Percentiles rank a stretch among this genome's conserved stretches.
Conservation (phyloP, 2,329 filamentous ascomycete genomes). For the Verticillium longisporum region DNA sequence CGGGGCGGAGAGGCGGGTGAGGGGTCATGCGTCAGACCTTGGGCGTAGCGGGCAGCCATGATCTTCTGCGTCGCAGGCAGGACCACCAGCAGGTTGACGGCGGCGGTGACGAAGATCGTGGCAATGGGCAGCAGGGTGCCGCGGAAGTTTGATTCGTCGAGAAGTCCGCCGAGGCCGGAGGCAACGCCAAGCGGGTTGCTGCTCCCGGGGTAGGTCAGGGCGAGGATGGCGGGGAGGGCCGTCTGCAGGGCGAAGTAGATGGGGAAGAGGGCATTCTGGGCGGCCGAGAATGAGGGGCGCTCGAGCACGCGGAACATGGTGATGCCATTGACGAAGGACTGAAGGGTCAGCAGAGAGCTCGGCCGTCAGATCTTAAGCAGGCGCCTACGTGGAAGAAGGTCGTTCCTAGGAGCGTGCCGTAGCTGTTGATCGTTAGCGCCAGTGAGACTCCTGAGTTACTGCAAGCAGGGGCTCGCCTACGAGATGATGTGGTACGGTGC, state of each 20-base stretch:
- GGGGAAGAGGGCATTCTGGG: constrained; percentile 78
- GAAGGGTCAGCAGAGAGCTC: constrained; percentile 1
- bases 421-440: constrained; percentile 42
- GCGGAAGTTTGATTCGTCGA: constrained; percentile 55
- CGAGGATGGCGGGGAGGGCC: constrained; percentile 62
- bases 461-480: constrained; percentile 33
- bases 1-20: not conserved
- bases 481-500: constrained; percentile 72
- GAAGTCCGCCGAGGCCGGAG: constrained; percentile 45
- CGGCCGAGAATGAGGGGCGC: constrained; percentile 70
- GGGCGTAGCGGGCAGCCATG: constrained; percentile 70
- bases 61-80: constrained; percentile 69
- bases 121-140: constrained; percentile 62
- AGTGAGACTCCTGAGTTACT: not conserved
- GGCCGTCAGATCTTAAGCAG: not conserved
- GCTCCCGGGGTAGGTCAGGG: constrained; percentile 73
- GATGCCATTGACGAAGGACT: constrained; percentile 71
- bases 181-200: constrained; percentile 35
- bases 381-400: constrained; percentile 73
- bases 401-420: constrained; percentile 80
- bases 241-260: constrained; percentile 86
- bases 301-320: constrained; percentile 72
- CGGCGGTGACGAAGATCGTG: constrained; percentile 62
- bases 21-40: constrained; percentile 47
- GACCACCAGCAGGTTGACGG: constrained; percentile 64